Evolutionary conservation across 345 rosid species (phyloP).

Genomic region (Bruguiera sexangula): DNA sequence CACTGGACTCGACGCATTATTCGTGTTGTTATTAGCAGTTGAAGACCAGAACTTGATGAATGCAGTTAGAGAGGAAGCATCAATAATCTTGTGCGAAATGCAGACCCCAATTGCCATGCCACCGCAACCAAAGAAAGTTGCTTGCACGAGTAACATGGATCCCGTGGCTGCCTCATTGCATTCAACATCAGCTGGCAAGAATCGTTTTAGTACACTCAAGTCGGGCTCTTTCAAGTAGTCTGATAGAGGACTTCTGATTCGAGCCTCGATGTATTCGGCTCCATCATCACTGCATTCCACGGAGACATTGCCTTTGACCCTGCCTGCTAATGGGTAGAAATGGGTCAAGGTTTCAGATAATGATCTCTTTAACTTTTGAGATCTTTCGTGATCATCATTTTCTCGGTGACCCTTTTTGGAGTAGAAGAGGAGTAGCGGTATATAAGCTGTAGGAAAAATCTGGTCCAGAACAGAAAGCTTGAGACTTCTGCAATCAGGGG

Average conservation of each 20-base stretch:
- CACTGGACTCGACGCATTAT: neutral
- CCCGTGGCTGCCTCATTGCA: conserved; percentile 12
- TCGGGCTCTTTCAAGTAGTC: conserved; percentile 27
- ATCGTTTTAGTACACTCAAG: neutral
- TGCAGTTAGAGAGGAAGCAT: conserved; percentile 12
- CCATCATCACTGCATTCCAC: conserved; percentile 49
- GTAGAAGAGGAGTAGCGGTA: conserved; percentile 5
- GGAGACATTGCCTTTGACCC: conserved; percentile 10
- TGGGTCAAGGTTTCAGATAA: conserved; percentile 12
- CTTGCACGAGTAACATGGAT: conserved; percentile 17
- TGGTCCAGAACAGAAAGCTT: conserved; percentile 13
- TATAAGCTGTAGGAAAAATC: neutral
- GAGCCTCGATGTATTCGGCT: conserved; percentile 32
- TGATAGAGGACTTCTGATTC: conserved; percentile 21
- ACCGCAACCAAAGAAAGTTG: conserved; percentile 28
- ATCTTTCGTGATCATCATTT: conserved; percentile 1
- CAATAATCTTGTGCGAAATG: conserved; percentile 22
- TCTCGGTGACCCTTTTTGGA: neutral
- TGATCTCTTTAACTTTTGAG: conserved; percentile 7
- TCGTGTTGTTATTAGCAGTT: neutral
- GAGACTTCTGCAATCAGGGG: neutral
- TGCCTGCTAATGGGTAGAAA: conserved; percentile 19
- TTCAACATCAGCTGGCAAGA: conserved; percentile 24
- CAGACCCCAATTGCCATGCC: conserved; percentile 21
- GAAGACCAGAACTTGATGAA: conserved; percentile 32